Conservation (phyloP, 176 grass and related monocot species). For the Tillandsia fasciculata region DNA sequence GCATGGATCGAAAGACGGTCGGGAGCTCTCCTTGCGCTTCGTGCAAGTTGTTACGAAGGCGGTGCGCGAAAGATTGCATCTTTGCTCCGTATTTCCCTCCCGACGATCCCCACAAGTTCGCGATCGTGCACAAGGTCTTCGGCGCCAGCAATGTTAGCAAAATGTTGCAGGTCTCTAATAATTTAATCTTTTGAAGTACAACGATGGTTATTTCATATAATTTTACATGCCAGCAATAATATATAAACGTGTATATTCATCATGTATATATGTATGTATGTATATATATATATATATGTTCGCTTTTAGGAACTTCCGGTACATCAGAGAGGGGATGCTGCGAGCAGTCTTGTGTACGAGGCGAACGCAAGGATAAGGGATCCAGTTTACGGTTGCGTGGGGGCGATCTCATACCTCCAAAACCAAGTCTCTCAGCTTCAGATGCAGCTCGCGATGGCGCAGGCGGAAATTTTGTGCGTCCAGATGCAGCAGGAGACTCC, state of each 20-base stretch:
- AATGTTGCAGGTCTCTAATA: conserved; percentile 6
- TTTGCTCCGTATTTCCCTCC: conserved; percentile 13
- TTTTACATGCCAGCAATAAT: too few relatives aligned
- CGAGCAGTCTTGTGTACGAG: conserved; percentile 85
- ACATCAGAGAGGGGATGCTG: conserved; percentile 45
- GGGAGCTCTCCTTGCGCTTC: conserved; percentile 5
- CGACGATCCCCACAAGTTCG: conserved; percentile 15
- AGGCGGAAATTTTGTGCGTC: conserved; percentile 16
- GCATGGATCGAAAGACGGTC: neutral
- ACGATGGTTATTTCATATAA: too few relatives aligned
- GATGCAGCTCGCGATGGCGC: conserved; percentile 19
- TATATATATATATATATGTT: too few relatives aligned
- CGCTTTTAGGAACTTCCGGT: conserved; percentile 40
- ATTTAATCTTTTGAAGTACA: too few relatives aligned
- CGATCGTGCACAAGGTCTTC: conserved; percentile 14
- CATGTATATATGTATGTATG: too few relatives aligned
- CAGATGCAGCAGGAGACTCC: conserved; percentile 21
- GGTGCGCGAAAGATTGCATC: conserved; percentile 9
- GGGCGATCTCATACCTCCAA: conserved; percentile 27
- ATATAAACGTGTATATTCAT: too few relatives aligned
- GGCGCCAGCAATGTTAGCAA: conserved; percentile 13
- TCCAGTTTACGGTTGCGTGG: conserved; percentile 82
- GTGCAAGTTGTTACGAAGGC: conserved; percentile 11
- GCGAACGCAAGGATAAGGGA: conserved; percentile 62
- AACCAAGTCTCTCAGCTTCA: conserved; percentile 17